Percentiles rank a stretch among this genome's conserved stretches.
These are phyloP conservation scores for Neolentinus lepideus DNA, from an alignment of 1,284 basidiomycete species.

Conservation along the genomic window DNA sequence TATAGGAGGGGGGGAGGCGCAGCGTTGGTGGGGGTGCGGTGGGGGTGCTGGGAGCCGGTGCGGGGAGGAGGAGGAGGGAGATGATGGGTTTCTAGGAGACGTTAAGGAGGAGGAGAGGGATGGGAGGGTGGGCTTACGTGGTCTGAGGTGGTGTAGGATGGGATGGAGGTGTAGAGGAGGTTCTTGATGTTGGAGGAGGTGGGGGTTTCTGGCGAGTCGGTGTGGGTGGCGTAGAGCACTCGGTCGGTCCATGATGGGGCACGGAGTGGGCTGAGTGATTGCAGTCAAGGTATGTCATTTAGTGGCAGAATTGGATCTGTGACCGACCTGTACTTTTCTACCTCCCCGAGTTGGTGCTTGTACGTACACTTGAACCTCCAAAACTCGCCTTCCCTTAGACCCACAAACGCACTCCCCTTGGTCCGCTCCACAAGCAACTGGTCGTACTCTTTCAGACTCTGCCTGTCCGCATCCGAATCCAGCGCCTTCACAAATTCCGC, in stretches of 20 bases:
- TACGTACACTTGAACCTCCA: constrained; percentile 82
- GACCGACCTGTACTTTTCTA: constrained; percentile 72
- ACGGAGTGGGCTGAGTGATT: constrained; percentile 53
- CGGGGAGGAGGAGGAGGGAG: constrained; percentile 50
- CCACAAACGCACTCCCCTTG: constrained; percentile 60
- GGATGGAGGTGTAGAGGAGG: constrained; percentile 67
- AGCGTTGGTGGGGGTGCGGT: constrained; percentile 31
- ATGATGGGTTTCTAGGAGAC: constrained; percentile 70
- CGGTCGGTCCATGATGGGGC: constrained; percentile 94
- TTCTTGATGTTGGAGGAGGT: constrained; percentile 52
- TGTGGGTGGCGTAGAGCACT: constrained; percentile 79
- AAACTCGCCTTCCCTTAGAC: constrained; percentile 78
- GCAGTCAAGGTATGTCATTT: constrained; percentile 4
- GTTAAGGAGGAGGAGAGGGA: constrained; percentile 2
- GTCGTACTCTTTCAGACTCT: constrained; percentile 68
- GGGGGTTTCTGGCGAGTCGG: constrained; percentile 51
- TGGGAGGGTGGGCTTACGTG: constrained; percentile 39
- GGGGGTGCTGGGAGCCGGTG: constrained; percentile 18
- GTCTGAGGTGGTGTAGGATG: constrained; percentile 72
- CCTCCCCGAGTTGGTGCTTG: constrained; percentile 76
- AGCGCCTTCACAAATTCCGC: constrained; percentile 33
- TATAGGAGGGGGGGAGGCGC: constrained; percentile 41
- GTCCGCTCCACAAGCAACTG: constrained; percentile 63
- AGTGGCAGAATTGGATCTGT: background rate
- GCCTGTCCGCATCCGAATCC: constrained; percentile 47